Conservation (phyloP, 352 stramenopile genomes). For the Paralagenidium karlingii region DNA sequence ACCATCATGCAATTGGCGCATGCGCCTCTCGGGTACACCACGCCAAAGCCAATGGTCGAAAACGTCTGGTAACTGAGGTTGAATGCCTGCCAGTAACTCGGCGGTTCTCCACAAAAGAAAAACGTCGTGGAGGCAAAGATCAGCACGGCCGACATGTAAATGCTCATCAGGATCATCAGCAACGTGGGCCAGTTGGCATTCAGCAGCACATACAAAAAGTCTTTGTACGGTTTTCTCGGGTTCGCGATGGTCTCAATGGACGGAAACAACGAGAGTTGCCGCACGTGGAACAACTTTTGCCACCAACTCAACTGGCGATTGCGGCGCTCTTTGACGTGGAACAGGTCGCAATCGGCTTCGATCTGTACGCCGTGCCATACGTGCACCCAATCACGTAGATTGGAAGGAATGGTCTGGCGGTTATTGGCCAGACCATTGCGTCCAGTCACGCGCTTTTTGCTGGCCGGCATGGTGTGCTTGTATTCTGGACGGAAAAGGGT, state of each 20-base stretch:
- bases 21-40: slow-evolving; percentile 48
- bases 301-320: slow-evolving; percentile 18
- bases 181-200: slow-evolving; percentile 76
- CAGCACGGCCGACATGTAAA: slow-evolving; percentile 1
- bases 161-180: slow-evolving; percentile 29
- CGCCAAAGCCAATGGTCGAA: slow-evolving; percentile 72
- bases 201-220: slow-evolving; percentile 71
- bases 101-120: slow-evolving; percentile 49
- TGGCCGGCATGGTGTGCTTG: slow-evolving; percentile 38
- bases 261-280: slow-evolving; percentile 62
- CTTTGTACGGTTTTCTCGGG: slow-evolving; percentile 60
- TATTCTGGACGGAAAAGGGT: neutral
- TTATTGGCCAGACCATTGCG: slow-evolving; percentile 22
- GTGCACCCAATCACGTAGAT: slow-evolving; percentile 62
- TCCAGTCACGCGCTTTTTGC: slow-evolving; percentile 70
- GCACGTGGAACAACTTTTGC: slow-evolving; percentile 53
- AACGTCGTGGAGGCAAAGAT: slow-evolving; percentile 58
- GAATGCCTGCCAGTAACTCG: slow-evolving; percentile 40
- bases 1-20: slow-evolving; percentile 65
- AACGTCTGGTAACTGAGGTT: slow-evolving; percentile 79
- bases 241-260: slow-evolving; percentile 41
- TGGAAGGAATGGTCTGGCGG: slow-evolving; percentile 39
- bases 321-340: neutral
- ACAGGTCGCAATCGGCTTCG: neutral
- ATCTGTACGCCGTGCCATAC: slow-evolving; percentile 73